Evolutionary conservation across 2,329 filamentous ascomycete species (phyloP), one percentile per base, ranked within the genome.

Genomic region (Blumeriella jaapii): DNA sequence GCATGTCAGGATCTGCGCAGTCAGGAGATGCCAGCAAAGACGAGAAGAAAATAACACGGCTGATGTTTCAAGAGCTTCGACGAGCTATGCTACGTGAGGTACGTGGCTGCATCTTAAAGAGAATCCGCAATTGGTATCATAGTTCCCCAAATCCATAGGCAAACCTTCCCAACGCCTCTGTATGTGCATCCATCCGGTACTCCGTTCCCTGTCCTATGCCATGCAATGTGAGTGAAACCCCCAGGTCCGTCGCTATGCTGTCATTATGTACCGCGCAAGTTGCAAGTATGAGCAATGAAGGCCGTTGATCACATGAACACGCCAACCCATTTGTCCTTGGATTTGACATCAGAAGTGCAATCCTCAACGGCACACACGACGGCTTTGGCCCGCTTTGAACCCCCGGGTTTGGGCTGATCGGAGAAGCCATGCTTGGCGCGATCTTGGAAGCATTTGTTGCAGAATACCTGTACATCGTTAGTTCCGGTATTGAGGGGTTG

Each of bases 281-380:
- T 16, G 31, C 22, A 17, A 29, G 15, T 12, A 15, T 42, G 22
- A 18, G 18, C 10, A 19, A 24, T 12, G 11, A 22, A 23, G n/a
- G 14, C 25, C 16, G n/a, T n/a, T 18, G 8, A 20, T 42, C 38
- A 57, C 15, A 56, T 36, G 52, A 69, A 78, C 23, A 78, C 65
- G 8, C 74, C 74, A 11, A 78, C 65, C 74, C 74, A 79, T 29
- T 69, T 64, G 2, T 58, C 55, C 54, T 78, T 78, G 12, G 51
- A 49, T 11, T 58, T 59, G 3, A 74, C 67, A 20, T 74, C 72
- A 1, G 63, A 61, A 1, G 62, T 52, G 51, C 74, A 79, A 20
- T 59, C 65, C 0, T 74, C 69, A 0, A 78, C 73, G 0, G 67
- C 67, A 45, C 74, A 79, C 3, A 63, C 47, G 2, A 50, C 38